Evolutionary conservation across 805 yeast species (phyloP).

Genomic region (Myxozyma kluyveri): DNA sequence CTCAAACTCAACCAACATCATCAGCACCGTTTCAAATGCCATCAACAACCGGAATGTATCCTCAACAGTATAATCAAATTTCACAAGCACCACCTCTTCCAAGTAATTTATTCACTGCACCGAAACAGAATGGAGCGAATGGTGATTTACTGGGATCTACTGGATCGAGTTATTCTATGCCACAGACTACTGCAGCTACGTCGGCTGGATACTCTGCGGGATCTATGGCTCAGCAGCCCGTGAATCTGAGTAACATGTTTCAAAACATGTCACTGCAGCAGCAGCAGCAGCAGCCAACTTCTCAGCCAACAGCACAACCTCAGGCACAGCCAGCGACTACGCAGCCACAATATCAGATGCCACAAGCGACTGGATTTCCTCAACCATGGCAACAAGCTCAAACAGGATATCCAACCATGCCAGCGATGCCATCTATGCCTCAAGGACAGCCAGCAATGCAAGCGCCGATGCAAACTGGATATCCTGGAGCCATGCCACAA

Average conservation of each 20-base stretch:
- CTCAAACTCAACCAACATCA: too few species aligned
- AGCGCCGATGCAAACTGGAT: constrained; percentile 4
- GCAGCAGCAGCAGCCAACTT: constrained; percentile 11
- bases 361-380: neutral
- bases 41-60: too few species aligned
- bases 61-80: too few species aligned
- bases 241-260: neutral
- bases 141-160: too few species aligned
- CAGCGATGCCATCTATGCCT: neutral
- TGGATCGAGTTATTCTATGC: too few species aligned
- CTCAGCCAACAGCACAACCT: neutral
- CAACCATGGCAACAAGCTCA: neutral
- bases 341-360: neutral
- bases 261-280: neutral
- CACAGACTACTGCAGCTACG: too few species aligned
- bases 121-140: too few species aligned
- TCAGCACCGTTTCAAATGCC: too few species aligned
- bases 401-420: neutral
- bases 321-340: too few species aligned
- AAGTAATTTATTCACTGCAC: too few species aligned
- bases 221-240: constrained; percentile 4
- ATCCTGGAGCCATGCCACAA: constrained; percentile 17
- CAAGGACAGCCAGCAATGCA: constrained; percentile 1
- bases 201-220: too few species aligned
- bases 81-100: too few species aligned